Percentiles rank a stretch among this genome's conserved stretches.
Conservation (phyloP, 306 rosid species). For the Ormosia semicastrata region DNA sequence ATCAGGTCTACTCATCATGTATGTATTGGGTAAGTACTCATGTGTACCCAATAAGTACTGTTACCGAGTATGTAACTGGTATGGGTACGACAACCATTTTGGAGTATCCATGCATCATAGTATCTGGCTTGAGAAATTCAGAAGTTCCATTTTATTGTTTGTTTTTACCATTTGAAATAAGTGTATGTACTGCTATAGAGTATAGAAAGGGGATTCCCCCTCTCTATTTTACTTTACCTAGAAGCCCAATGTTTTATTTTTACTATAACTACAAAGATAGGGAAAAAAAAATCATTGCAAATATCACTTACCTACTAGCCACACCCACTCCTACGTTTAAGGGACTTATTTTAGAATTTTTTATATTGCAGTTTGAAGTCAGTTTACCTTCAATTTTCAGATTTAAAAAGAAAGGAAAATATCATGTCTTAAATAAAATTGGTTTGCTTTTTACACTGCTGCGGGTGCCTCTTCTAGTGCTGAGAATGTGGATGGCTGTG, state of each 20-base stretch:
- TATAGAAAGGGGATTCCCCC: not conserved
- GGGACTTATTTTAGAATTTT: not conserved
- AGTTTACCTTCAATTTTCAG: not conserved
- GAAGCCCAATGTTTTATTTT: not conserved
- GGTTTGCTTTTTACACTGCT: not conserved
- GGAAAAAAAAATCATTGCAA: not conserved
- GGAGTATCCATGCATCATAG: too few species aligned
- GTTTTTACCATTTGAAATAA: not conserved
- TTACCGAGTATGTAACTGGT: too few species aligned
- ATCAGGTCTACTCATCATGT: too few species aligned
- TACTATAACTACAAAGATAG: not conserved
- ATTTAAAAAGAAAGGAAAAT: not conserved
- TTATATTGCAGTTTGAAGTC: not conserved
- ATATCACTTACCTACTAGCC: not conserved
- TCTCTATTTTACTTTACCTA: not conserved
- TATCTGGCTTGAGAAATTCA: not conserved
- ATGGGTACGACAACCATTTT: too few species aligned
- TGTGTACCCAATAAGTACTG: too few species aligned
- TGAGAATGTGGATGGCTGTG: not conserved
- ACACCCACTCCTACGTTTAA: not conserved
- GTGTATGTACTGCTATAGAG: too few species aligned
- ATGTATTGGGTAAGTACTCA: too few species aligned
- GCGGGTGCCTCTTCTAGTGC: not conserved
- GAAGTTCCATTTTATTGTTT: not conserved
- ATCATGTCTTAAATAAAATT: not conserved